Conservation (phyloP, 495 filamentous ascomycete species). For the Podospora appendiculata region DNA sequence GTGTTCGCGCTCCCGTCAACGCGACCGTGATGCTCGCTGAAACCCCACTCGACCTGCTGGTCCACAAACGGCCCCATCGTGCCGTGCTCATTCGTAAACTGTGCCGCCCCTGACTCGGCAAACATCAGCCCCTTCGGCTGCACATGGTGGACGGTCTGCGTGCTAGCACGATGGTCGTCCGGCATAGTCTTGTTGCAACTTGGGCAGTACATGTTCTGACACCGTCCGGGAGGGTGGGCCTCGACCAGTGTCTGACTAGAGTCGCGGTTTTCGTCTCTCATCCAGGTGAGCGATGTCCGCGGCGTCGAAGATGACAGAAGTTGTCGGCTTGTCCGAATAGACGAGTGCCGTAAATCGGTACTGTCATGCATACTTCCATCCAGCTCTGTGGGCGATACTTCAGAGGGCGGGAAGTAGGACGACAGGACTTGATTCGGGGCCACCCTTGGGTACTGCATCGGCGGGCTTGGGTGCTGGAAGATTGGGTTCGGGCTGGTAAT, state of each 20-base stretch:
- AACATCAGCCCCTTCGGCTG: too few species aligned
- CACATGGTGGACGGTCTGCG: background rate
- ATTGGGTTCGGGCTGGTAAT: conserved; percentile 5
- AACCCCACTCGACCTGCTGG: too few species aligned
- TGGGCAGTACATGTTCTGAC: conserved; percentile 16
- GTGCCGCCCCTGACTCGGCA: too few species aligned
- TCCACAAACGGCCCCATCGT: too few species aligned
- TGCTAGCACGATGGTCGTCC: background rate
- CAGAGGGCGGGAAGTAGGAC: background rate
- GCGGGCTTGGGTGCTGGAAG: conserved; percentile 7
- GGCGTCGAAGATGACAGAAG: conserved; percentile 12
- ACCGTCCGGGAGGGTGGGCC: conserved; percentile 16
- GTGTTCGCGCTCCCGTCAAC: too few species aligned
- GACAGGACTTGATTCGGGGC: conserved; percentile 1
- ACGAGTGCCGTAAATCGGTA: background rate
- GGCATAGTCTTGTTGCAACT: conserved; percentile 14
- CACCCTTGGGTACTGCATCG: conserved; percentile 9
- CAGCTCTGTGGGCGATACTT: background rate
- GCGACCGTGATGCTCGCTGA: too few species aligned
- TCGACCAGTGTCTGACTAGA: conserved; percentile 25
- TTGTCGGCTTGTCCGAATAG: background rate
- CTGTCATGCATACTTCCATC: background rate
- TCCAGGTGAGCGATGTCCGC: conserved; percentile 15
- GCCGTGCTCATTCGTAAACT: too few species aligned
- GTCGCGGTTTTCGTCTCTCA: conserved; percentile 22